Evolutionary conservation across 2,329 filamentous ascomycete species (phyloP).

Genomic region (Cladorrhinum sp.): DNA sequence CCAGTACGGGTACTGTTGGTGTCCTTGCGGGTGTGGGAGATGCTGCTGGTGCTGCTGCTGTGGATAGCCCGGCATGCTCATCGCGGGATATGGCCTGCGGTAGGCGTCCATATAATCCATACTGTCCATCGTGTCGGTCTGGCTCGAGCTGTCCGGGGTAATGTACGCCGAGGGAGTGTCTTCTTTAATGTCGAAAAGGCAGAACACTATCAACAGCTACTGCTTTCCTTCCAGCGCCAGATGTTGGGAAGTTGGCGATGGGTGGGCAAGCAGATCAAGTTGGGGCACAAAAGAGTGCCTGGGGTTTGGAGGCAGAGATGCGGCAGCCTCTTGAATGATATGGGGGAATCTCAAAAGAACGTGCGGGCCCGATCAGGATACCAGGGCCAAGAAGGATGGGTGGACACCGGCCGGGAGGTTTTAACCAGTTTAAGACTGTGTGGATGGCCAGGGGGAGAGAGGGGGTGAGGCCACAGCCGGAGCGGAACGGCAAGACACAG

Average conservation of each 20-base stretch:
- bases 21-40: conserved; percentile 1
- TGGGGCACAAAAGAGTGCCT: conserved; percentile 26
- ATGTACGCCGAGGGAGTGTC: neutral
- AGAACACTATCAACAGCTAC: neutral
- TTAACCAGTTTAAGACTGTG: conserved; percentile 31
- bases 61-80: conserved; percentile 18
- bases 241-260: neutral
- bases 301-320: conserved; percentile 21
- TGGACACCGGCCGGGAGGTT: conserved; percentile 21
- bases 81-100: conserved; percentile 22
- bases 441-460: conserved; percentile 18
- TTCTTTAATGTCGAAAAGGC: neutral
- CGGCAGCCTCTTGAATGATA: conserved; percentile 23
- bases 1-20: conserved; percentile 22
- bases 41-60: conserved; percentile 19
- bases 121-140: conserved; percentile 16
- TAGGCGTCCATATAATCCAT: conserved; percentile 28
- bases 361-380: conserved; percentile 27
- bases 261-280: conserved; percentile 6
- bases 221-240: neutral
- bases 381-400: conserved; percentile 24
- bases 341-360: conserved; percentile 26
- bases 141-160: conserved; percentile 1
- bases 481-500: conserved; percentile 27
- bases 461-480: conserved; percentile 18